phyloP scores from a whole-genome alignment of 2,329 filamentous ascomycete species.

The Eurotiales sp. region DNA sequence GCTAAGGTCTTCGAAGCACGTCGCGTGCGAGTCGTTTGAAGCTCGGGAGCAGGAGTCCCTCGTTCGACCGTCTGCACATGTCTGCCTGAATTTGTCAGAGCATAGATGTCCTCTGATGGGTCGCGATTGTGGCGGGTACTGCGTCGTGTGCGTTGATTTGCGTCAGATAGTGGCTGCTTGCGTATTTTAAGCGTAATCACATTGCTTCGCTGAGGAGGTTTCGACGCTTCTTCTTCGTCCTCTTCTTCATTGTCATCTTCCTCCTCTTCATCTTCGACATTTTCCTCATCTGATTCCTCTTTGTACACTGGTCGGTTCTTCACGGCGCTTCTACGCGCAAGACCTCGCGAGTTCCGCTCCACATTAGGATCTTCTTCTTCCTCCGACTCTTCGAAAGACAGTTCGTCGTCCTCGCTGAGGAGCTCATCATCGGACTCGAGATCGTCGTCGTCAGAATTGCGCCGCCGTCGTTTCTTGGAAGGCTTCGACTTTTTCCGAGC shows the following conservation, averaged over 20 bases:
- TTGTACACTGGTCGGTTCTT: constrained; percentile 55
- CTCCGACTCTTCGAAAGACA: constrained; percentile 45
- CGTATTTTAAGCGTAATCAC: constrained; percentile 31
- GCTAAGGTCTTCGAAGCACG: constrained; percentile 33
- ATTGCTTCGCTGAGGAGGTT: constrained; percentile 21
- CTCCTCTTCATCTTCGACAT: constrained; percentile 25
- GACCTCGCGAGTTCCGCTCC: constrained; percentile 56
- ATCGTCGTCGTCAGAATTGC: constrained; percentile 42
- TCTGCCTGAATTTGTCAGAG: constrained; percentile 56
- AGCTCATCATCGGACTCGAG: constrained; percentile 36
- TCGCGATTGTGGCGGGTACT: constrained; percentile 59
- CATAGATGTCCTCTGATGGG: constrained; percentile 53
- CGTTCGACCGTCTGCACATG: constrained; percentile 53
- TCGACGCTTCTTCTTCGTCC: constrained; percentile 14
- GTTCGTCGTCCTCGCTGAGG: constrained; percentile 38
- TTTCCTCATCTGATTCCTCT: constrained; percentile 47
- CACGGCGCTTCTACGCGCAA: constrained; percentile 53
- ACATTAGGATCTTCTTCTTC: constrained; percentile 36
- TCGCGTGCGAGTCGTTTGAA: constrained; percentile 20
- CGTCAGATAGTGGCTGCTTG: constrained; percentile 24
- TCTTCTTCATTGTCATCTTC: constrained; percentile 35
- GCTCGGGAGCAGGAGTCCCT: constrained; percentile 52
- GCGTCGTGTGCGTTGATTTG: constrained; percentile 39
- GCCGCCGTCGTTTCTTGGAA: constrained; percentile 39
- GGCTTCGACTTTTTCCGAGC: constrained; percentile 30